Evolutionary conservation across 2,329 filamentous ascomycete species (phyloP).

Genomic region (Cryphonectria parasitica): DNA sequence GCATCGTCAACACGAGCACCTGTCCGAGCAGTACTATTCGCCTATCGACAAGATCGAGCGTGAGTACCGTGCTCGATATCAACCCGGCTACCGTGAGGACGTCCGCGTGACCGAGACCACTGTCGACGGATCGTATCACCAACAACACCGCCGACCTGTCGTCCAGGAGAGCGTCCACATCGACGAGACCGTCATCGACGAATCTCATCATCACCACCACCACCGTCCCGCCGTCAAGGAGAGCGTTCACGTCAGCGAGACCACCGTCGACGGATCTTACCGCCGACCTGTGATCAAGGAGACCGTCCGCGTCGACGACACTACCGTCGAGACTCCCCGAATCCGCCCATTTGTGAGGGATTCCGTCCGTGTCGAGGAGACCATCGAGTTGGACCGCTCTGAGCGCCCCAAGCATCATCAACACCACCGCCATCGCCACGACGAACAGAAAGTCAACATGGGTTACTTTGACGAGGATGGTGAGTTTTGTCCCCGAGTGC

Average conservation of each 20-base stretch:
- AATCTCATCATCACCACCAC: conserved; percentile 43
- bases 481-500: conserved; percentile 41
- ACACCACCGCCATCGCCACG: conserved; percentile 37
- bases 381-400: conserved; percentile 59
- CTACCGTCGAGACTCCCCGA: conserved; percentile 45
- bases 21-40: conserved; percentile 39
- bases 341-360: conserved; percentile 43
- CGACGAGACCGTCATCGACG: conserved; percentile 43
- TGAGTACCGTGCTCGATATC: conserved; percentile 66
- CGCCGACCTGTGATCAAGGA: conserved; percentile 40
- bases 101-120: conserved; percentile 41
- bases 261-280: conserved; percentile 45
- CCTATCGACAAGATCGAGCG: conserved; percentile 68
- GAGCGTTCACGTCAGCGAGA: conserved; percentile 61
- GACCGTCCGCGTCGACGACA: conserved; percentile 36
- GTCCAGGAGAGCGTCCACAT: conserved; percentile 40
- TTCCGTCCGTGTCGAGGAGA: conserved; percentile 55
- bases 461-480: conserved; percentile 68
- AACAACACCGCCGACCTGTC: conserved; percentile 34
- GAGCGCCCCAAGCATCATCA: conserved; percentile 36
- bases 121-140: conserved; percentile 41
- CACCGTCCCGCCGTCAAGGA: conserved; percentile 50
- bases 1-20: conserved; percentile 17
- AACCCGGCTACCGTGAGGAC: conserved; percentile 52
- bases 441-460: conserved; percentile 58